Evolutionary conservation across 768 basidiomycete species (phyloP), one percentile per base, ranked within the genome.

Genomic region (Leccinellum rugosiceps): DNA sequence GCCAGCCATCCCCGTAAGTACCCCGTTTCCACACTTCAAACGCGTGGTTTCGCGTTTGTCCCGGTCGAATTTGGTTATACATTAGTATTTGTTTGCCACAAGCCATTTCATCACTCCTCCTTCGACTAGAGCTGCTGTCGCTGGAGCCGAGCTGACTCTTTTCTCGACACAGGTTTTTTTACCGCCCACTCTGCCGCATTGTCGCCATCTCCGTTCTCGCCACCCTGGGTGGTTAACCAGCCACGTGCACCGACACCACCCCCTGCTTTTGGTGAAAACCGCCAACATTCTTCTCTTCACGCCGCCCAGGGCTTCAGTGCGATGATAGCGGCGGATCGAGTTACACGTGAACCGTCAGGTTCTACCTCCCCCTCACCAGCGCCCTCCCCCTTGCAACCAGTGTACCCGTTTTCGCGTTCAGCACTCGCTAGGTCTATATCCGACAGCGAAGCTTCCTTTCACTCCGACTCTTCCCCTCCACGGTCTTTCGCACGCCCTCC

Each of bases 401-500:
- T 58, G 26, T 63, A 61, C 49, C 68, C 68, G 1, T 66, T 67
- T 26, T 63, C 66, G 50, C 76, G 74, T 58, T 69, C 74, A 11
- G 67, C 67, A 57, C 67, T 77, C 23, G 69, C 72, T 38, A 76
- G 74, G 59, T 74, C 76, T 50, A 72, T 70, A 38, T 77, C 75
- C 34, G 78, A 77, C 51, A 69, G 67, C 61, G 80, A 75, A 45
- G 72, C 71, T 58, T 75, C 63, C 47, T 75, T 72, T 58, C 69
- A 62, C 28, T 71, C 71, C 38, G 77, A 79, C 48, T 69, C 71
- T 51, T 71, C 66, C 45, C 73, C 60, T 60, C 72, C 63, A 47
- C 72, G 35, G 38, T 70, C 63, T 55, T 80, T 76, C 71, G 75
- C 74, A 66, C 79, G 70, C 58, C 78, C 74, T 50, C 77, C 75